These are phyloP conservation scores for Aspergillus brasiliensis DNA, from an alignment of 2,329 filamentous ascomycete genomes.

Conservation along the genomic window DNA sequence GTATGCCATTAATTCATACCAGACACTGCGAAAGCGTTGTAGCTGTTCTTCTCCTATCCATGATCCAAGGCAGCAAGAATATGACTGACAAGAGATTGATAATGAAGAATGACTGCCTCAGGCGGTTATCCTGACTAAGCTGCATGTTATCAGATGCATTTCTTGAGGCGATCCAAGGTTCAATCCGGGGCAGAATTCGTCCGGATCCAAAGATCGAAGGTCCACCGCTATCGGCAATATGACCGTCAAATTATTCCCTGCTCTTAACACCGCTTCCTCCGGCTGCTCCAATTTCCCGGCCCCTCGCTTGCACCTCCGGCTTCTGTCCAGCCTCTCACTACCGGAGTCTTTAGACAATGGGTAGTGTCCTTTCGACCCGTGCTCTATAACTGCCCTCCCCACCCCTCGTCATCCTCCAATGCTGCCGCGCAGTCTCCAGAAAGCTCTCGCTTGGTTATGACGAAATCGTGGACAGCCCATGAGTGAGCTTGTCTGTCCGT, in stretches of 20 bases:
- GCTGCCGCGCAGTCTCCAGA: not conserved
- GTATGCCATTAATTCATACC: too few species aligned
- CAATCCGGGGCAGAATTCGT: not conserved
- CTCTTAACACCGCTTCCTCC: slow-evolving; percentile 1
- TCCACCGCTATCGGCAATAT: slow-evolving; percentile 6
- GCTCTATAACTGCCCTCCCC: not conserved
- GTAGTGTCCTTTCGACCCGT: not conserved
- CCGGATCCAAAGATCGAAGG: not conserved
- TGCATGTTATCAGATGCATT: not conserved
- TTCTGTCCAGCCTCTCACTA: not conserved
- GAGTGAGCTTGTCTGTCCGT: not conserved
- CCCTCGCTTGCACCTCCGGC: not conserved
- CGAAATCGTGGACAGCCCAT: not conserved
- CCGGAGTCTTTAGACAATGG: not conserved
- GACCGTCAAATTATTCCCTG: slow-evolving; percentile 2
- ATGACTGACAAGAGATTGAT: too few species aligned
- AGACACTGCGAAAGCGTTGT: too few species aligned
- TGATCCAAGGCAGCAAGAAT: too few species aligned
- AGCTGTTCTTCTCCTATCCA: too few species aligned
- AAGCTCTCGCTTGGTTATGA: slow-evolving; percentile 1
- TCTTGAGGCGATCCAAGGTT: not conserved
- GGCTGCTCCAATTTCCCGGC: not conserved
- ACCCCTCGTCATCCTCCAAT: not conserved
- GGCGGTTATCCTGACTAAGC: not conserved
- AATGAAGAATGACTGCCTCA: not conserved